phyloP scores from a whole-genome alignment of 2,329 filamentous ascomycete genomes.

The Ophiostoma australiae region DNA sequence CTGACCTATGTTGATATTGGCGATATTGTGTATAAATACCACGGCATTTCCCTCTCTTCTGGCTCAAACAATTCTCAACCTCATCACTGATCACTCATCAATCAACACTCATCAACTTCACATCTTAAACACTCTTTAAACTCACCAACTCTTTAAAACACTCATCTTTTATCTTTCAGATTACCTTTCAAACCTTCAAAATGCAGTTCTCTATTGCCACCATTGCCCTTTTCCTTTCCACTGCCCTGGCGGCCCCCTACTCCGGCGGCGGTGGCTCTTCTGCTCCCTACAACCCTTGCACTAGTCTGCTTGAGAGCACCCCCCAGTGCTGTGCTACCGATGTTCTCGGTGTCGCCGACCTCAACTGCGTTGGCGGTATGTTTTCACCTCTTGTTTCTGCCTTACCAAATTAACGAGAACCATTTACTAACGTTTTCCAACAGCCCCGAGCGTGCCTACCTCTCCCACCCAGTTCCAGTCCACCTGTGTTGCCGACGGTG shows the following conservation, averaged over 20 bases:
- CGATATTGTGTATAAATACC: neutral
- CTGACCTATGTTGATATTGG: neutral
- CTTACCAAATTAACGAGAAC: neutral
- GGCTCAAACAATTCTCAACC: neutral
- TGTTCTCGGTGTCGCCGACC: neutral
- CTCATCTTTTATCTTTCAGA: neutral
- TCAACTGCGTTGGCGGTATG: neutral
- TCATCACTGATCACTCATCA: constrained; percentile 7
- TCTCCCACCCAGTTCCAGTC: neutral
- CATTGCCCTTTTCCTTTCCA: neutral
- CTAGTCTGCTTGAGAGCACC: neutral
- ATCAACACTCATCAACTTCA: neutral
- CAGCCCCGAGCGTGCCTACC: neutral
- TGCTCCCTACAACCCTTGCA: neutral
- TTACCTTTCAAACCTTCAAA: constrained; percentile 2
- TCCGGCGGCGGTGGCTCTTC: neutral
- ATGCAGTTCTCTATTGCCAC: constrained; percentile 17
- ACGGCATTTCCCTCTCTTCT: neutral
- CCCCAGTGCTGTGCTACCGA: neutral
- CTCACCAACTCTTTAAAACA: neutral
- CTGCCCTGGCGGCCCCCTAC: constrained; percentile 6
- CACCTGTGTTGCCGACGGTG: neutral
- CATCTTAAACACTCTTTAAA: neutral
- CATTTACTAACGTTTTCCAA: neutral
- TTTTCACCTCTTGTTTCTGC: neutral